Base-by-base conservation (phyloP, 306 rosid species). In the Pachyrhizus erosus region DNA sequence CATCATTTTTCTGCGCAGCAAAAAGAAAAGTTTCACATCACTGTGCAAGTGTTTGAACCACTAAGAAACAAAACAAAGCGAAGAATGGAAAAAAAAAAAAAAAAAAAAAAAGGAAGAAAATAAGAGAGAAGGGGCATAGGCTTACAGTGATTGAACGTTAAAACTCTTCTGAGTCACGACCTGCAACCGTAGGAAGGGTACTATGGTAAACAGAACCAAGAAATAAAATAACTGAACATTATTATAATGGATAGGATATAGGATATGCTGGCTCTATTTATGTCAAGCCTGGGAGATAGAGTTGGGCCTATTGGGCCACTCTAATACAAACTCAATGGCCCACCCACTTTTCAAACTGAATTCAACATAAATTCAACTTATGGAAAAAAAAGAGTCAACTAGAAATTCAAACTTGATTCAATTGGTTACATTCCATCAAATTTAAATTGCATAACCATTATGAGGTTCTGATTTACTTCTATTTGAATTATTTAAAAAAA, bases 61-160 rank as follows among this genome's bases (percentile, higher is more conserved):
- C 24, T 64, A 14, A 69, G 78, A 71, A 80, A 72, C 20, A 20
- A 21, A 29, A 60, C 62, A 24, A 68, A 42, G n/a, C 18, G 1
- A 51, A 69, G 65, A 48, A 45, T 11, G 73, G 3, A 37, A 34
- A 67, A n/a, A n/a, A n/a, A n/a, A n/a, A n/a, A n/a, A n/a, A n/a
- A n/a, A n/a, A n/a, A n/a, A n/a, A n/a, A n/a, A n/a, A 33, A 51
- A 12, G 8, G 3, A 60, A 71, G 37, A 80, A 14, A 31, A 24
- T 33, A 55, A 54, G n/a, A 62, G 61, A 51, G 81, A 69, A 40
- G n/a, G 27, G 37, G 70, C 83, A 46, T 77, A 83, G 37, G 70
- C 83, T 60, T 77, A 83, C 86, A 57, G 82, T 82, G 5, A 77
- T 37, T 49, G 52, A 27, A 23, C 39, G 77, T 52, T 26, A 54